Percentiles rank a stretch among this genome's conserved stretches.
These are phyloP conservation scores for Candida odintsovae DNA, from an alignment of 805 yeast species.

Conservation along the genomic window DNA sequence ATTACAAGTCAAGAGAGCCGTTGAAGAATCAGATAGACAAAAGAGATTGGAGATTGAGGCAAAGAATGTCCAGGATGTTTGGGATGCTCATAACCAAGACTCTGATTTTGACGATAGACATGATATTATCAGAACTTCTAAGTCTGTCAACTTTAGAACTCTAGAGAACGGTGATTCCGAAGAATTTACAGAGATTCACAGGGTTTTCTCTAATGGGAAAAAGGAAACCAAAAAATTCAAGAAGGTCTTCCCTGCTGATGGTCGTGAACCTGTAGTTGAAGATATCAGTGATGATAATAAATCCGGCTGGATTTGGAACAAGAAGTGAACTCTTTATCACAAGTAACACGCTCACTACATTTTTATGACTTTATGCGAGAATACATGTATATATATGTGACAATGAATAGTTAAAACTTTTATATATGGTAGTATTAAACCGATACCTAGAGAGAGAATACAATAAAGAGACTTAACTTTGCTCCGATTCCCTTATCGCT, in stretches of 20 bases:
- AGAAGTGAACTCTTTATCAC: background rate
- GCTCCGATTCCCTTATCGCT: too few relatives aligned
- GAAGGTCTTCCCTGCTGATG: constrained; percentile 33
- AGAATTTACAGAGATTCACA: constrained; percentile 31
- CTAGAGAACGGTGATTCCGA: constrained; percentile 39
- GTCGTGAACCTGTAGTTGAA: constrained; percentile 29
- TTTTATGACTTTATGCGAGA: background rate
- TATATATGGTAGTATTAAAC: too few relatives aligned
- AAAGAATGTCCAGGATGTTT: constrained; percentile 11
- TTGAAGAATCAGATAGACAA: constrained; percentile 31
- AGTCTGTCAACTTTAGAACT: constrained; percentile 30
- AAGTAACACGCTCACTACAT: background rate
- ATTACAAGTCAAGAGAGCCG: constrained; percentile 42
- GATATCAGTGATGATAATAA: constrained; percentile 2
- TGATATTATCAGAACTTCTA: constrained; percentile 33
- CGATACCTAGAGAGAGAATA: too few relatives aligned
- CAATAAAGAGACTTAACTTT: too few relatives aligned
- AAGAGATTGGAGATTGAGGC: constrained; percentile 10
- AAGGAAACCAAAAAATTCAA: constrained; percentile 32
- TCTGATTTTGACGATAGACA: constrained; percentile 15
- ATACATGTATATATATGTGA: too few relatives aligned
- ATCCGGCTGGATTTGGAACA: constrained; percentile 21
- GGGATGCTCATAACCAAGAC: constrained; percentile 23
- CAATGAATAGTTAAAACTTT: background rate
- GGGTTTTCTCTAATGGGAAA: constrained; percentile 38